Conservation (phyloP, 2,329 filamentous ascomycete species). For the Pezicula radicicola region DNA sequence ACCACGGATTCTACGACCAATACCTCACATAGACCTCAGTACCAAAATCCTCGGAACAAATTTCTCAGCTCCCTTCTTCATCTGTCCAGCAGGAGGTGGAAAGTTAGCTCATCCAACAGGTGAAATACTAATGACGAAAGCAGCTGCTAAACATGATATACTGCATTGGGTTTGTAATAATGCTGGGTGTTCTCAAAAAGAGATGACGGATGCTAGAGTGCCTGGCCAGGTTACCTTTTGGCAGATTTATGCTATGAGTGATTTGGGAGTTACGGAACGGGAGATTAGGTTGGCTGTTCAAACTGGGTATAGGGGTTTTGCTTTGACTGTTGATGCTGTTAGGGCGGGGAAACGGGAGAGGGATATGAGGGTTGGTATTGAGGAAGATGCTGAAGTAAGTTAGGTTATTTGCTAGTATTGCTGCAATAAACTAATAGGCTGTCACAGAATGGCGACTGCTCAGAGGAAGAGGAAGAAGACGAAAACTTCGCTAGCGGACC, state of each 20-base stretch:
- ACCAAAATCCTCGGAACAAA: slow-evolving; percentile 5
- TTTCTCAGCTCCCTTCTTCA: slow-evolving; percentile 7
- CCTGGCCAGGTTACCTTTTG: neutral
- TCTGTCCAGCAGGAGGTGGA: slow-evolving; percentile 7
- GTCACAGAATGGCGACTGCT: no score
- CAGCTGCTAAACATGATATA: slow-evolving; percentile 6
- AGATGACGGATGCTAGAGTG: neutral
- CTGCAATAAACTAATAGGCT: neutral
- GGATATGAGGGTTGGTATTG: neutral
- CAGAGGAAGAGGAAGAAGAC: neutral
- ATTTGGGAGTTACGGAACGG: neutral
- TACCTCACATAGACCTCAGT: neutral
- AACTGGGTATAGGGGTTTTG: neutral
- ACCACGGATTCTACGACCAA: slow-evolving; percentile 6
- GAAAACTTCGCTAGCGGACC: neutral
- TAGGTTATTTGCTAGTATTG: neutral
- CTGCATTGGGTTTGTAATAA: slow-evolving; percentile 8
- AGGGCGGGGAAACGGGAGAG: neutral
- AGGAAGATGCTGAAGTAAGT: neutral
- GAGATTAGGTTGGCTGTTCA: neutral
- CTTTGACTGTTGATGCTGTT: neutral
- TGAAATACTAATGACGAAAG: slow-evolving; percentile 5
- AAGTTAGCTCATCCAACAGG: slow-evolving; percentile 8
- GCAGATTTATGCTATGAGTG: neutral
- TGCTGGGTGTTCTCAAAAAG: neutral